Evolutionary conservation across 2,329 filamentous ascomycete species (phyloP).

Genomic region (Cucurbitaria berberidis): DNA sequence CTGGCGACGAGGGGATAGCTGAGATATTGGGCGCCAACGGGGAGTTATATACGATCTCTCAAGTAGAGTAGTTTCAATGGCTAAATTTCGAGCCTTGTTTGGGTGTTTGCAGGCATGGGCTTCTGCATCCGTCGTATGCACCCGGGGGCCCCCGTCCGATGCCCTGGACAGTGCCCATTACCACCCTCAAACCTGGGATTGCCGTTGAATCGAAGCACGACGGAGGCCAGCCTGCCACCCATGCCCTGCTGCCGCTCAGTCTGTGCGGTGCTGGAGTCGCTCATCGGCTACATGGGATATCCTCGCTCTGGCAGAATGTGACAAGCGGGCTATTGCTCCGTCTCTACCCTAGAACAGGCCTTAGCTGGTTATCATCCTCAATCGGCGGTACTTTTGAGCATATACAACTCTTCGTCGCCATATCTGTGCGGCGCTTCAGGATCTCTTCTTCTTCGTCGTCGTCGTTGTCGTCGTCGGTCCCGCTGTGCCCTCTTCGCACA

Average conservation of each 20-base stretch:
- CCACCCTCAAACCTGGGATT: slow-evolving; percentile 41
- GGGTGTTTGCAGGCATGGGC: slow-evolving; percentile 32
- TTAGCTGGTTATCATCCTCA: slow-evolving; percentile 23
- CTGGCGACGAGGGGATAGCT: slow-evolving; percentile 19
- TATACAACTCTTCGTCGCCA: slow-evolving; percentile 30
- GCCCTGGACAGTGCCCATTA: slow-evolving; percentile 33
- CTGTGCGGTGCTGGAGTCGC: slow-evolving; percentile 32
- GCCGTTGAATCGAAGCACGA: slow-evolving; percentile 40
- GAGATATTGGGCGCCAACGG: slow-evolving; percentile 38
- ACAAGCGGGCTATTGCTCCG: slow-evolving; percentile 35
- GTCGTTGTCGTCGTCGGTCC: slow-evolving; percentile 1
- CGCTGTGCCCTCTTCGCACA: slow-evolving; percentile 15
- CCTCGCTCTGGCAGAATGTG: slow-evolving; percentile 38
- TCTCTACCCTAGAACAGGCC: slow-evolving; percentile 29
- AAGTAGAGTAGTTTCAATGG: slow-evolving; percentile 43
- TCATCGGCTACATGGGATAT: slow-evolving; percentile 34
- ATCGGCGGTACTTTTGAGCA: slow-evolving; percentile 21
- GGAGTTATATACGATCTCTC: slow-evolving; percentile 38
- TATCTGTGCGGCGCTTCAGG: slow-evolving; percentile 20
- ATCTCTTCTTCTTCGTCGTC: slow-evolving; percentile 11
- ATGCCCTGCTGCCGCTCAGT: slow-evolving; percentile 36
- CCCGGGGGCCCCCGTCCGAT: slow-evolving; percentile 33
- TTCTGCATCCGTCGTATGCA: slow-evolving; percentile 32
- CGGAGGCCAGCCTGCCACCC: slow-evolving; percentile 28
- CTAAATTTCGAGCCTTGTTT: slow-evolving; percentile 40